phyloP scores from a whole-genome alignment of 257 asterid species.

The Solanum gandarillasii region DNA sequence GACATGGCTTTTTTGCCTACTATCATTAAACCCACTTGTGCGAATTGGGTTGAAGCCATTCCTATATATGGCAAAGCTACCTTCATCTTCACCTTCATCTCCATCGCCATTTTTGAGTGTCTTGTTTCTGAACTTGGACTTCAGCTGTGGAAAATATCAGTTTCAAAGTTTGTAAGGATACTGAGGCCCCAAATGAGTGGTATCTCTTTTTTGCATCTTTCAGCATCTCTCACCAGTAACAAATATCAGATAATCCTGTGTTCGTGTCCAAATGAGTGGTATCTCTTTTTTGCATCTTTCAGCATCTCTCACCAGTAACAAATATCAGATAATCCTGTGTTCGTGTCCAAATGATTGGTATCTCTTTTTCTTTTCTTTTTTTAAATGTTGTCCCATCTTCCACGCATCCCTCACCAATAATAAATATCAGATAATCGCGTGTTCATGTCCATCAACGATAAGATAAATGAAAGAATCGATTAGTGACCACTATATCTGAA shows the following conservation, averaged over 20 bases:
- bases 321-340: no score
- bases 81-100: conserved; percentile 18
- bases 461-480: rapidly evolving
- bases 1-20: conserved; percentile 73
- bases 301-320: background rate
- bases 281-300: no score
- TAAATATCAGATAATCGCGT: no score
- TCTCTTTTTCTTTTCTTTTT: no score
- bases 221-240: background rate
- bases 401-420: rapidly evolving
- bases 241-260: no score
- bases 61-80: conserved; percentile 52
- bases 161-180: background rate
- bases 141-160: background rate
- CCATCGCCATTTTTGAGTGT: background rate
- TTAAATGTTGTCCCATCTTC: no score
- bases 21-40: conserved; percentile 67
- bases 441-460: background rate
- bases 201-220: background rate
- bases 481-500: no score
- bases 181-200: background rate
- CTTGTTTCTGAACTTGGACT: background rate
- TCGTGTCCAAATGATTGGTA: no score
- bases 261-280: no score
- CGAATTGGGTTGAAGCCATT: conserved; percentile 53